Conservation (phyloP, 2,329 filamentous ascomycete genomes). For the Scortechinia acanthostroma region DNA sequence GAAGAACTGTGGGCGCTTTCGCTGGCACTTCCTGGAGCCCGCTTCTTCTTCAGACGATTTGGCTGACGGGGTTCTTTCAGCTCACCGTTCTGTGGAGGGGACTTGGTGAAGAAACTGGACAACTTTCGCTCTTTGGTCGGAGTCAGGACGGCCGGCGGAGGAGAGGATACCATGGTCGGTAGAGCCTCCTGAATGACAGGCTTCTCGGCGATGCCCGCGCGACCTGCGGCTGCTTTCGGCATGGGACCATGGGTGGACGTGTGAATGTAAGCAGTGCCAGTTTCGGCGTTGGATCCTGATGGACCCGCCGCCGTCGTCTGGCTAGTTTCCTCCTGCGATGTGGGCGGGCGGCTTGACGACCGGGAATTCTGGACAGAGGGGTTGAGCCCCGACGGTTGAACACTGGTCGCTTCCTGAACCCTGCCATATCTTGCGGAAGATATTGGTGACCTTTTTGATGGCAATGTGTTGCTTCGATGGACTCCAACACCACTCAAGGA, state of each 20-base stretch:
- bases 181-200: conserved; percentile 38
- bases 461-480: conserved; percentile 80
- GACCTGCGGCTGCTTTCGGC: background rate
- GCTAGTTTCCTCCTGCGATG: background rate
- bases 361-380: background rate
- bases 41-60: conserved; percentile 87
- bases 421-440: no score
- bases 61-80: conserved; percentile 63
- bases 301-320: background rate
- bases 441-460: conserved; percentile 64
- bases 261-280: background rate
- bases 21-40: conserved; percentile 25
- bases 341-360: background rate
- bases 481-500: conserved; percentile 45
- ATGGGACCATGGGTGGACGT: background rate
- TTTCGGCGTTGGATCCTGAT: background rate
- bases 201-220: conserved; percentile 15
- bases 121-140: conserved; percentile 62
- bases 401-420: background rate
- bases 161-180: conserved; percentile 34
- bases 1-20: background rate
- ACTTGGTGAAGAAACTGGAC: conserved; percentile 64
- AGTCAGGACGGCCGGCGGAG: conserved; percentile 34
- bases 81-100: conserved; percentile 42
- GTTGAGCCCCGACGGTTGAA: background rate